Percentiles rank a stretch among this genome's conserved stretches.
Conservation (phyloP, 805 yeast species). For the Candida ulmi region DNA sequence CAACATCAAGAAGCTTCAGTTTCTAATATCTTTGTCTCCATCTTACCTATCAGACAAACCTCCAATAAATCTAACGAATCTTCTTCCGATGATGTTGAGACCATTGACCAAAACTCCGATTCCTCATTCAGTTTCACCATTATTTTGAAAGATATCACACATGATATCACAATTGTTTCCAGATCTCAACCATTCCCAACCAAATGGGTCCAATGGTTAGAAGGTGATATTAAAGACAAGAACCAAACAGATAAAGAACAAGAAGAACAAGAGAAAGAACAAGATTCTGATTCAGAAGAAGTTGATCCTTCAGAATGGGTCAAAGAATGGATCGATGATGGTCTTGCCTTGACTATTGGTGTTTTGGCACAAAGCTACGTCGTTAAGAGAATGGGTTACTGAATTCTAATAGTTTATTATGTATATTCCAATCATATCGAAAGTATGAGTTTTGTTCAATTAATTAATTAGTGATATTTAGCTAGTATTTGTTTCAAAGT, state of each 20-base stretch:
- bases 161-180: constrained; percentile 65
- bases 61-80: constrained; percentile 17
- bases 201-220: constrained; percentile 94
- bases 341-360: constrained; percentile 75
- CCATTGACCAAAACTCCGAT: constrained; percentile 33
- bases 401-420: too few relatives aligned
- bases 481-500: constrained; percentile 28
- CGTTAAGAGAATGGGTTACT: constrained; percentile 68
- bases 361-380: constrained; percentile 88
- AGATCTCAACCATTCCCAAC: constrained; percentile 88
- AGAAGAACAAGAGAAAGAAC: constrained; percentile 28
- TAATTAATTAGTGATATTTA: constrained; percentile 4
- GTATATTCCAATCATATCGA: too few relatives aligned
- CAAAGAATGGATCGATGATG: constrained; percentile 71
- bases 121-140: constrained; percentile 71
- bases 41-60: constrained; percentile 49
- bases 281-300: constrained; percentile 23
- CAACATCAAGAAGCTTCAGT: constrained; percentile 10
- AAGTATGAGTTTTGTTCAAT: not conserved
- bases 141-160: constrained; percentile 71
- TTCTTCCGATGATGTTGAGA: constrained; percentile 23
- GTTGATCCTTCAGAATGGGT: constrained; percentile 84
- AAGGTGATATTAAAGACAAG: constrained; percentile 18
- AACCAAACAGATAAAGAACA: constrained; percentile 15
- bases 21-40: constrained; percentile 66